A percentile compares a stretch with the other conserved stretches of the same genome.
Evolutionary conservation across 306 rosid genomes (phyloP).

Genomic region (Corylus avellana): DNA sequence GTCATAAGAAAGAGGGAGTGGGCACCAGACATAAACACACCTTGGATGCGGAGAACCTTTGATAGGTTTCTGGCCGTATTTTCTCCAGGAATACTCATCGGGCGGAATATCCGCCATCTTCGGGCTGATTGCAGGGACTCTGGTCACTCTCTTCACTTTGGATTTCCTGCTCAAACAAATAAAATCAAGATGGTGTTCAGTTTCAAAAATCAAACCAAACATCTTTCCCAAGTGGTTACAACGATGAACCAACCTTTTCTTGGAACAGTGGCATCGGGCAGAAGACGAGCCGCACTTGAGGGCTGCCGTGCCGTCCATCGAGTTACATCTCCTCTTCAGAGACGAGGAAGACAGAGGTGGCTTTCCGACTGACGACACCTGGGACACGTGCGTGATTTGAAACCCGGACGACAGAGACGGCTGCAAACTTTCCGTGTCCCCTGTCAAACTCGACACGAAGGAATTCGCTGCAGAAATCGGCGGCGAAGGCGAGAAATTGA

Average conservation of each 20-base stretch:
- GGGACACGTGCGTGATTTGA: constrained; percentile 55
- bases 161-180: constrained; percentile 53
- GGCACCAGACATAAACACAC: constrained; percentile 23
- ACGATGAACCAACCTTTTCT: constrained; percentile 48
- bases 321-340: constrained; percentile 63
- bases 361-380: constrained; percentile 46
- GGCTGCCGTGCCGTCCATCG: constrained; percentile 42
- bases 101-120: constrained; percentile 80
- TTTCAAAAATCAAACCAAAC: neutral
- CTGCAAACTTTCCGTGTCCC: constrained; percentile 43
- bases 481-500: constrained; percentile 42
- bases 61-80: constrained; percentile 92
- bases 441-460: constrained; percentile 51
- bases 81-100: constrained; percentile 83
- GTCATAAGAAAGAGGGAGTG: neutral
- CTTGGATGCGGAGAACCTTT: constrained; percentile 93
- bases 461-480: constrained; percentile 53
- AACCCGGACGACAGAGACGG: constrained; percentile 58
- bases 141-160: constrained; percentile 50
- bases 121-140: constrained; percentile 74
- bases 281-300: constrained; percentile 55
- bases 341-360: constrained; percentile 61
- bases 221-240: neutral
- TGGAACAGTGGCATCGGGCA: constrained; percentile 70
- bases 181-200: neutral